Evolutionary conservation across 768 basidiomycete genomes (phyloP), one percentile per base, ranked within the genome.

Genomic region (Mycena pura): DNA sequence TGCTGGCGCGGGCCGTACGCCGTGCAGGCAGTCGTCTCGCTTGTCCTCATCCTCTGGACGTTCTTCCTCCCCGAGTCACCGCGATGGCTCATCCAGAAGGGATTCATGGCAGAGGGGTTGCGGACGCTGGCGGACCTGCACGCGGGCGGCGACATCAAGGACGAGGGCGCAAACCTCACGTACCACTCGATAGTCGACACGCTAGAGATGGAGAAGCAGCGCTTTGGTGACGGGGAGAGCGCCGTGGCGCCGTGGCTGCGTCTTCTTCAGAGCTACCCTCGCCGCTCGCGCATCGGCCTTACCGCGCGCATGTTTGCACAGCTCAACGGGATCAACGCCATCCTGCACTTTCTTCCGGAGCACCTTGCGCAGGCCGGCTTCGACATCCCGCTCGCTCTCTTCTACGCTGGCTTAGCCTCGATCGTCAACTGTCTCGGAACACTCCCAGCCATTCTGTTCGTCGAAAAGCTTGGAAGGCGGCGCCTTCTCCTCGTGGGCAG

Each of bases 1-100:
- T 79, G 83, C 13, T 87, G 86, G 84, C 76, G 82, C 38, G 83
- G 84, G 31, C 84, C 84, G 1, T 86, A 83, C 68, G 76, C 81
- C 60, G 72, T 86, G 5, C 85, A 86, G 69, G 80, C 82, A 17
- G 81, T 74, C 39, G 78, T 86, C 19, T 83, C 83, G 1, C 54
- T 75, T 15, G 64, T 87, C 34, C 77, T 87, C 19, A 70, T 81
- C 44, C 59, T 72, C 29, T 81, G 81, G 76, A 82, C 84, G 17
- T 77, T 82, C 67, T 71, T 78, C 65, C 76, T 85, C 36, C 83
- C 82, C 2, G 81, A 85, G 59, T 82, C 82, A 0, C 84, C 84
- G 1, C 75, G 85, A 22, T 86, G 83, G 81, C 77, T 86, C 36
- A 75, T 85, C 57, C 81, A 83, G 63, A 80, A 85, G 48, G 83